Evolutionary conservation across 495 filamentous ascomycete genomes (phyloP).

Genomic region (Annulohypoxylon maeteangense): DNA sequence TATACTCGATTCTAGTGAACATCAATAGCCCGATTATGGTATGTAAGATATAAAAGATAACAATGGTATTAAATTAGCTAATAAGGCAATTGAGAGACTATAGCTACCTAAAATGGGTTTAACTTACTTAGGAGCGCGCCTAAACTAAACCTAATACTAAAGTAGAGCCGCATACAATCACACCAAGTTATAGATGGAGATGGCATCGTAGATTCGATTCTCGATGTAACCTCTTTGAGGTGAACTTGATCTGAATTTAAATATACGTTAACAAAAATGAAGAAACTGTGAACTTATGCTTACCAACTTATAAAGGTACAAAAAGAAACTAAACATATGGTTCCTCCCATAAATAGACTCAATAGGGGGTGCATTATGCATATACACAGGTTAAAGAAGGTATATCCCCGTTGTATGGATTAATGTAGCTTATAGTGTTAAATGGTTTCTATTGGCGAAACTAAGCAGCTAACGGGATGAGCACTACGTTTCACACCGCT

Average conservation of each 20-base stretch:
- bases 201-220: too few species aligned
- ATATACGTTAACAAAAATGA: not conserved
- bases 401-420: not conserved
- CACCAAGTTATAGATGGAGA: not conserved
- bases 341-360: too few species aligned
- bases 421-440: not conserved
- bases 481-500: not conserved
- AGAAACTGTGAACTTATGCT: not conserved
- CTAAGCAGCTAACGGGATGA: slow-evolving; percentile 3
- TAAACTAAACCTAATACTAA: not conserved
- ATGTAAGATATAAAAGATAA: too few species aligned
- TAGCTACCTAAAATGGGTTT: too few species aligned
- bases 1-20: too few species aligned
- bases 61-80: too few species aligned
- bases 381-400: not conserved
- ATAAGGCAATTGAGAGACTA: too few species aligned
- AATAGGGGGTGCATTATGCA: not conserved
- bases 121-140: not conserved
- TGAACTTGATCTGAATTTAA: not conserved
- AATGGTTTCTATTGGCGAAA: slow-evolving; percentile 1
- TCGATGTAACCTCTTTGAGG: too few species aligned
- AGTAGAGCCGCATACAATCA: not conserved
- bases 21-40: too few species aligned
- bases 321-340: too few species aligned
- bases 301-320: too few species aligned